Conservation (phyloP, 2,329 filamentous ascomycete genomes). For the Aspergillus neotritici region DNA sequence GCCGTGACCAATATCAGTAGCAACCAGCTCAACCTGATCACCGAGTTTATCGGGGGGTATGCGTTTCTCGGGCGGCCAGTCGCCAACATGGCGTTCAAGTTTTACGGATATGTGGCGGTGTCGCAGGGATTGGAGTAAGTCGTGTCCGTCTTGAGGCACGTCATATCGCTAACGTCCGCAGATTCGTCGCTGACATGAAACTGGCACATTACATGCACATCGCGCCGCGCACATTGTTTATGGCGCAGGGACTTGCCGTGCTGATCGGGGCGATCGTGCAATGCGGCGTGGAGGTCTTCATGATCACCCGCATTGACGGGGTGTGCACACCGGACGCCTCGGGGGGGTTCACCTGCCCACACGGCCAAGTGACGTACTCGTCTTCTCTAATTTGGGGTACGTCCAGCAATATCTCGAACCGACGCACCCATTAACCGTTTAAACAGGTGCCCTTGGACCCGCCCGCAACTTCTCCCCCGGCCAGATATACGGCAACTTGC, state of each 20-base stretch:
- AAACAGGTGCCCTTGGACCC: constrained; percentile 56
- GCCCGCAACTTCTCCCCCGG: constrained; percentile 59
- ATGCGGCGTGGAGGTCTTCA: constrained; percentile 47
- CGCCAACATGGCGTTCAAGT: constrained; percentile 62
- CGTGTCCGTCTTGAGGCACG: not conserved
- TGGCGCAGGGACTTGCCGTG: constrained; percentile 47
- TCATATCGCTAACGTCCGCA: constrained; percentile 19
- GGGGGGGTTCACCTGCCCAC: constrained; percentile 56
- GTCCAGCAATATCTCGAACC: not conserved
- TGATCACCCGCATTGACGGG: constrained; percentile 42
- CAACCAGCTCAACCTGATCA: constrained; percentile 45
- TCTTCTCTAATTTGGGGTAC: constrained; percentile 65
- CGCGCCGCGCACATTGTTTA: constrained; percentile 47
- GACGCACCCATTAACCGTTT: not conserved
- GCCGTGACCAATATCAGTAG: constrained; percentile 46
- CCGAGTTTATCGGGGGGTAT: constrained; percentile 47
- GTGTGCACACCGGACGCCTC: constrained; percentile 53
- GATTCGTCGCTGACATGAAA: constrained; percentile 62
- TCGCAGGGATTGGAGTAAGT: constrained; percentile 51
- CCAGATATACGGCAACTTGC: constrained; percentile 58
- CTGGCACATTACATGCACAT: constrained; percentile 48
- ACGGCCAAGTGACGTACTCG: constrained; percentile 58
- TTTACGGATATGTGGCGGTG: constrained; percentile 64
- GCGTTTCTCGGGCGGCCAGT: constrained; percentile 44
- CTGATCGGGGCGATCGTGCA: constrained; percentile 47